phyloP scores from a whole-genome alignment of 768 basidiomycete species.

The Termitomyces sp. region DNA sequence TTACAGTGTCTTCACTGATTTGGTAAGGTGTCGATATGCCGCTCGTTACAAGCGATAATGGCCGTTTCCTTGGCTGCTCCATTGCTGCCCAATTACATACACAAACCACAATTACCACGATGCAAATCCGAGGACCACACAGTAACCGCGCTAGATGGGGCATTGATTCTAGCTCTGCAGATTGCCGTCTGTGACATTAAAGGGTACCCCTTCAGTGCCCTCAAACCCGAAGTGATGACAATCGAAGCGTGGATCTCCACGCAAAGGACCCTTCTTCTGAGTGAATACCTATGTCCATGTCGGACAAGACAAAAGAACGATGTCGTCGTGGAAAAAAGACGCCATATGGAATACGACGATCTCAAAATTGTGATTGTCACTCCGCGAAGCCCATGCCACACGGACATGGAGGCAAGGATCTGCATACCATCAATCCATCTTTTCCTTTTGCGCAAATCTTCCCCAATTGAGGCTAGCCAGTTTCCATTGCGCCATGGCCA shows the following conservation, averaged over 20 bases:
- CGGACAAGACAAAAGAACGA: not conserved
- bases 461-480: slow-evolving; percentile 13
- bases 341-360: slow-evolving; percentile 2
- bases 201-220: not conserved
- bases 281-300: not conserved
- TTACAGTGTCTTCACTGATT: slow-evolving; percentile 12
- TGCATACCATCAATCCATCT: slow-evolving; percentile 10
- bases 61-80: slow-evolving; percentile 6
- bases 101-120: slow-evolving; percentile 8
- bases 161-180: slow-evolving; percentile 8
- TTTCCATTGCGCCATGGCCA: slow-evolving; percentile 7
- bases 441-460: slow-evolving; percentile 20
- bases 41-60: slow-evolving; percentile 17
- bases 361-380: slow-evolving; percentile 11
- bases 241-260: not conserved
- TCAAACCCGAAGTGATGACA: slow-evolving; percentile 11
- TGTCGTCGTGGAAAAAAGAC: not conserved
- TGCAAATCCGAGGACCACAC: slow-evolving; percentile 26
- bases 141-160: too few relatives aligned
- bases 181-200: slow-evolving; percentile 12
- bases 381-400: slow-evolving; percentile 19
- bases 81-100: slow-evolving; percentile 3
- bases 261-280: not conserved
- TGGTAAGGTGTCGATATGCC: slow-evolving; percentile 25
- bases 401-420: slow-evolving; percentile 16